phyloP scores from a whole-genome alignment of 164 flowering plant genomes.

The Macadamia integrifolia region DNA sequence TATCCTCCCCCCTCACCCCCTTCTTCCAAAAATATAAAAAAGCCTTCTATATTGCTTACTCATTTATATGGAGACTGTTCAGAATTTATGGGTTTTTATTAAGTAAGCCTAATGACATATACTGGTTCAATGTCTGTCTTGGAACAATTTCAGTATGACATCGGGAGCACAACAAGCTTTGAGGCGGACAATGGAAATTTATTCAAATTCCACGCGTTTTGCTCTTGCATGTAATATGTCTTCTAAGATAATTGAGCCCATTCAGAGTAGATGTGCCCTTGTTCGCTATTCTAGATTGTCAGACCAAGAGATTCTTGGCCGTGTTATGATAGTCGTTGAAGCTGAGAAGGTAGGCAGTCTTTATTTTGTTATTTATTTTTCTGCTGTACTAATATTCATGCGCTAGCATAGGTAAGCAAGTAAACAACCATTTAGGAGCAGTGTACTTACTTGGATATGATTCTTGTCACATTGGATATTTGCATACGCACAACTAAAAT shows the following conservation, averaged over 20 bases:
- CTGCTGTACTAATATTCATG: not conserved
- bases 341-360: slow-evolving; percentile 69
- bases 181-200: slow-evolving; percentile 97
- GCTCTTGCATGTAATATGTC: slow-evolving; percentile 97
- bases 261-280: slow-evolving; percentile 98
- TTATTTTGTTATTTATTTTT: not conserved
- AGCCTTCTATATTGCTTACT: not conserved
- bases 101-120: slow-evolving; percentile 1
- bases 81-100: not conserved
- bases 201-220: slow-evolving; percentile 93
- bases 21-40: too few species aligned
- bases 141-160: slow-evolving; percentile 68
- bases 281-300: slow-evolving; percentile 89
- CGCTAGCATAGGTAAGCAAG: too few species aligned
- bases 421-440: not conserved
- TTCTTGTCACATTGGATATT: not conserved
- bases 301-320: slow-evolving; percentile 91
- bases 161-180: slow-evolving; percentile 98
- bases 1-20: too few species aligned
- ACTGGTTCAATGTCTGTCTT: slow-evolving; percentile 7
- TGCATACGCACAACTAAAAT: too few species aligned
- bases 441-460: not conserved
- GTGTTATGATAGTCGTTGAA: slow-evolving; percentile 79
- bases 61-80: not conserved
- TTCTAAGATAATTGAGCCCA: slow-evolving; percentile 93